Evolutionary conservation across 768 basidiomycete genomes (phyloP).

Genomic region (Termitomyces sp.): DNA sequence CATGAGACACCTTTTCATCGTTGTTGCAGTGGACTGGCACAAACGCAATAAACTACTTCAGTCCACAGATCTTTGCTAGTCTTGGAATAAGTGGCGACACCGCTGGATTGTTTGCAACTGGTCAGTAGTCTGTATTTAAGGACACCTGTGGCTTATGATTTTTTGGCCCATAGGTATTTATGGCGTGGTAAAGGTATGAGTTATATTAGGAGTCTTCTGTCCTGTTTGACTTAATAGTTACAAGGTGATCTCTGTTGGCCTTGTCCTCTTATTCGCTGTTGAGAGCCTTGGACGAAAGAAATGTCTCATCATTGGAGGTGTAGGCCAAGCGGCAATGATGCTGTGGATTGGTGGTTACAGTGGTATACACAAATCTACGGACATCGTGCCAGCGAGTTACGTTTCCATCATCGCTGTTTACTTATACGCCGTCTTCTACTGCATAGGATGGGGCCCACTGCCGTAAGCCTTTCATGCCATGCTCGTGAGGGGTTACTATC

Average conservation of each 20-base stretch:
- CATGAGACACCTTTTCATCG: not conserved
- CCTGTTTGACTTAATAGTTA: not conserved
- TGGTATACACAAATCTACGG: conserved; percentile 25
- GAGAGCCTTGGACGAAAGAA: conserved; percentile 44
- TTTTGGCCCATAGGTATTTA: conserved; percentile 20
- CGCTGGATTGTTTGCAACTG: conserved; percentile 45
- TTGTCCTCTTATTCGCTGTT: conserved; percentile 39
- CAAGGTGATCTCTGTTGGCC: conserved; percentile 34
- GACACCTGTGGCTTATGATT: not conserved
- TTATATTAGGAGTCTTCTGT: not conserved
- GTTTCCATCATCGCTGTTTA: conserved; percentile 41
- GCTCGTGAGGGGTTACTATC: not conserved
- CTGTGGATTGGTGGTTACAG: conserved; percentile 41
- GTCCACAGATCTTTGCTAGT: conserved; percentile 43
- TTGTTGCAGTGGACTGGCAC: conserved; percentile 44
- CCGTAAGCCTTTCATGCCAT: conserved; percentile 20
- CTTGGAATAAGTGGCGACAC: conserved; percentile 40
- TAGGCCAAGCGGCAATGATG: conserved; percentile 44
- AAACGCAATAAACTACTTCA: conserved; percentile 52
- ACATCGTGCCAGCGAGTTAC: conserved; percentile 32
- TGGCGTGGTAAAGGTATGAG: conserved; percentile 26
- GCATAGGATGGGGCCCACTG: conserved; percentile 34
- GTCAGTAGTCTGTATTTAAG: conserved; percentile 15
- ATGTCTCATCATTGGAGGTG: conserved; percentile 42
- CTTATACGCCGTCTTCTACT: conserved; percentile 42